phyloP scores from a whole-genome alignment of 176 grass and related monocot species.

The Bromus sterilis region DNA sequence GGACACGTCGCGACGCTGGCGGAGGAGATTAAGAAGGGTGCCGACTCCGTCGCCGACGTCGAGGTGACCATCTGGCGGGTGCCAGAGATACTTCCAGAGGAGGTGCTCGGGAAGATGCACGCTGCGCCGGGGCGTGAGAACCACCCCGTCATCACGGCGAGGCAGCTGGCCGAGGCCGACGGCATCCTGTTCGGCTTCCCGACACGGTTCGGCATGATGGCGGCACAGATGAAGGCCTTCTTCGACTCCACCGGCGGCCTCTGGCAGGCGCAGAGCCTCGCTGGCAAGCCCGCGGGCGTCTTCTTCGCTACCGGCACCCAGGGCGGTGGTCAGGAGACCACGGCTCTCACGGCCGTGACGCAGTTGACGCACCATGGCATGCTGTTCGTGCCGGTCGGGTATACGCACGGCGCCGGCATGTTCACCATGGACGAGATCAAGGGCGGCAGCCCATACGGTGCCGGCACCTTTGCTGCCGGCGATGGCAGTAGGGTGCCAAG shows the following conservation, averaged over 20 bases:
- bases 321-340: conserved; percentile 83
- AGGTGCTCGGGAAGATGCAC: conserved; percentile 5
- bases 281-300: conserved; percentile 68
- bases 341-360: conserved; percentile 6
- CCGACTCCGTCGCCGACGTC: neutral
- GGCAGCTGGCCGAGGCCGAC: neutral
- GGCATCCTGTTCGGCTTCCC: neutral
- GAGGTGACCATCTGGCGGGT: conserved; percentile 1
- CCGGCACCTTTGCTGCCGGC: neutral
- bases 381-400: conserved; percentile 9
- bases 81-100: neutral
- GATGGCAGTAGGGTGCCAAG: conserved; percentile 1
- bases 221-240: conserved; percentile 57
- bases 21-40: neutral
- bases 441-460: neutral
- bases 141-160: conserved; percentile 1
- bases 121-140: neutral
- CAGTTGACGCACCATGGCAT: conserved; percentile 10
- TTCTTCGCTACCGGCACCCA: conserved; percentile 82
- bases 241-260: conserved; percentile 51
- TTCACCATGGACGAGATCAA: conserved; percentile 6
- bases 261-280: conserved; percentile 40
- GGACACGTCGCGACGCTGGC: neutral
- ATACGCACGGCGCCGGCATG: neutral
- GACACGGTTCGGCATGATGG: conserved; percentile 53